Evolutionary conservation across 2,329 filamentous ascomycete species (phyloP).

Genomic region (Atkinsonella hypoxylon): DNA sequence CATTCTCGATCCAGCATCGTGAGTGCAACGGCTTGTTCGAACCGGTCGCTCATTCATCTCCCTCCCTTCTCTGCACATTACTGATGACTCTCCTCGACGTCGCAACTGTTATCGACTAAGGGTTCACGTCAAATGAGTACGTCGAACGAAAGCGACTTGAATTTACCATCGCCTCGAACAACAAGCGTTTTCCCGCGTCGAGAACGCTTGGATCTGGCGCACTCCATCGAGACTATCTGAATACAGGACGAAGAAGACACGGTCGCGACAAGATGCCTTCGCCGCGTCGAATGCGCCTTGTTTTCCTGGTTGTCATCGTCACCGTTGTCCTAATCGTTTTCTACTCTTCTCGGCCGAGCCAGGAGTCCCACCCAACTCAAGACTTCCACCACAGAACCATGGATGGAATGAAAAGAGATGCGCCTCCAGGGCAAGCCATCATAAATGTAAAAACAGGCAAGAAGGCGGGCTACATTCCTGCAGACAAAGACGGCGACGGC

Average conservation of each 20-base stretch:
- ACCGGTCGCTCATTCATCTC: neutral
- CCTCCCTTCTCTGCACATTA: neutral
- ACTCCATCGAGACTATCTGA: too few relatives aligned
- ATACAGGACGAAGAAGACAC: neutral
- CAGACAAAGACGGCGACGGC: slow-evolving; percentile 42
- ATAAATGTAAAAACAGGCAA: slow-evolving; percentile 27
- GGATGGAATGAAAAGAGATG: slow-evolving; percentile 35
- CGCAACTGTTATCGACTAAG: neutral
- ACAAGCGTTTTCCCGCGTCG: neutral
- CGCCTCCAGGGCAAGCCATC: slow-evolving; percentile 23
- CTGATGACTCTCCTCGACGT: neutral
- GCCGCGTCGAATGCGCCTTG: slow-evolving; percentile 54
- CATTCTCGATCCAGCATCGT: neutral
- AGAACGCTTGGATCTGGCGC: neutral
- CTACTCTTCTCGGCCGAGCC: slow-evolving; percentile 49
- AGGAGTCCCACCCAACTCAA: slow-evolving; percentile 28
- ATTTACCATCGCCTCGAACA: neutral
- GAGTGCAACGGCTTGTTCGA: neutral
- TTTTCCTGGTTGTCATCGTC: slow-evolving; percentile 52
- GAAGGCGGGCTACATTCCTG: slow-evolving; percentile 26
- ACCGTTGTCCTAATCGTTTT: slow-evolving; percentile 59
- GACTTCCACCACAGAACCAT: slow-evolving; percentile 52
- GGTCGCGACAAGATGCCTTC: slow-evolving; percentile 46
- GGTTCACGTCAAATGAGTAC: neutral
- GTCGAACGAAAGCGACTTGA: neutral